These are phyloP conservation scores for Podila minutissima DNA, from an alignment of 192 early-diverging fungal genomes.

Conservation along the genomic window DNA sequence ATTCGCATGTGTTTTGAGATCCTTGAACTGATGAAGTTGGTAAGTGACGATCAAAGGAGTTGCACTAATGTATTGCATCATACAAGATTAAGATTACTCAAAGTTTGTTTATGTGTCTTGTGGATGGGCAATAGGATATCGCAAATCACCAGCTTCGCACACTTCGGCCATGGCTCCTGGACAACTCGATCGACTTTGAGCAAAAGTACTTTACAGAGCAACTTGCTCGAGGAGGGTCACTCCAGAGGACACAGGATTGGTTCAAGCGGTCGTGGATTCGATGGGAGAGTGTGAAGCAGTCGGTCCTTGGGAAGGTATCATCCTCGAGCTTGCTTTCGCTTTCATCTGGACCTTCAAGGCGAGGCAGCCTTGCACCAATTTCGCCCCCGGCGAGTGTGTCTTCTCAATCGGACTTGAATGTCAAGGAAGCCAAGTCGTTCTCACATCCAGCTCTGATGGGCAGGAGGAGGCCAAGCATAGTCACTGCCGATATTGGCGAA, in stretches of 20 bases:
- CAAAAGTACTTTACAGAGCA: conserved; percentile 52
- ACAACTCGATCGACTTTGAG: conserved; percentile 57
- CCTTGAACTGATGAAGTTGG: conserved; percentile 67
- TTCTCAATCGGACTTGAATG: not conserved
- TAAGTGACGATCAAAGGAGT: conserved; percentile 10
- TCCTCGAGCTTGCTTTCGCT: not conserved
- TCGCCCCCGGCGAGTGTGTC: not conserved
- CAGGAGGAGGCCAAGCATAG: conserved; percentile 29
- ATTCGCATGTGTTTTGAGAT: conserved; percentile 81
- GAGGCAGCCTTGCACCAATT: not conserved
- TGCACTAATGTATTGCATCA: not conserved
- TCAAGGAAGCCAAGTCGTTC: not conserved
- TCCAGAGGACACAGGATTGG: conserved; percentile 41
- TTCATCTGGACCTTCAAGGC: conserved; percentile 10
- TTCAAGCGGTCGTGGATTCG: conserved; percentile 47
- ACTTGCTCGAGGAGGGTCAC: conserved; percentile 21
- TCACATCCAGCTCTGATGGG: not conserved
- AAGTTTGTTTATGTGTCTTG: not conserved
- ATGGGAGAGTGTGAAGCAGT: conserved; percentile 38
- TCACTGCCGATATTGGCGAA: conserved; percentile 43
- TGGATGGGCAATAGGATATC: conserved; percentile 33
- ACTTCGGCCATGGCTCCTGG: conserved; percentile 47
- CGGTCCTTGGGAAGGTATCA: conserved; percentile 24
- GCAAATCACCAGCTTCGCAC: conserved; percentile 52
- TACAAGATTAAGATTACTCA: not conserved